These are phyloP conservation scores for Cercospora brassicicola DNA, from an alignment of 2,329 filamentous ascomycete genomes.

Conservation along the genomic window DNA sequence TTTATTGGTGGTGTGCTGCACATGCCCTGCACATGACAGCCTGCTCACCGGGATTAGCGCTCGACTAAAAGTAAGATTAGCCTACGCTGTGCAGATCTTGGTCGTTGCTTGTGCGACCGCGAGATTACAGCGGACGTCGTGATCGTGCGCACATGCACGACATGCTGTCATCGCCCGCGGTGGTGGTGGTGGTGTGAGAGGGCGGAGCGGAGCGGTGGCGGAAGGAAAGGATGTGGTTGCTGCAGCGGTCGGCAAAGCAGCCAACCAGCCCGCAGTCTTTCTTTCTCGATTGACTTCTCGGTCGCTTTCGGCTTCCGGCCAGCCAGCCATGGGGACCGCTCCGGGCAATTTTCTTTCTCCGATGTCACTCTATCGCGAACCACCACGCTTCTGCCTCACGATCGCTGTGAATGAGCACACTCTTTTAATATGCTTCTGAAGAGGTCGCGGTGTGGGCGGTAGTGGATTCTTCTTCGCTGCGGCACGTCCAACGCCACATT, in stretches of 20 bases:
- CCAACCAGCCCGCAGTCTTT: not conserved
- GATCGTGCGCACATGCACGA: not conserved
- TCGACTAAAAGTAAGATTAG: constrained; percentile 9
- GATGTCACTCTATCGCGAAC: constrained; percentile 1
- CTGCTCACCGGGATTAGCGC: constrained; percentile 8
- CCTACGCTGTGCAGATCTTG: constrained; percentile 13
- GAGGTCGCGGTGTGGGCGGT: not conserved
- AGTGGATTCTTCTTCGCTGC: not conserved
- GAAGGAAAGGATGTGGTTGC: not conserved
- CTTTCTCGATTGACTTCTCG: not conserved
- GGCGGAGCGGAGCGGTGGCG: not conserved
- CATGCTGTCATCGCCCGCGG: not conserved
- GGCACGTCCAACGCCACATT: not conserved
- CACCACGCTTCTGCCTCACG: not conserved
- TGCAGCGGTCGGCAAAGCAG: not conserved
- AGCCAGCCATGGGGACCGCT: not conserved
- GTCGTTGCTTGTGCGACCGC: constrained; percentile 5
- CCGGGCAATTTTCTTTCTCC: constrained; percentile 3
- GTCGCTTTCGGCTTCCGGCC: not conserved
- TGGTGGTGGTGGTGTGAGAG: not conserved
- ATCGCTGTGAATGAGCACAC: not conserved
- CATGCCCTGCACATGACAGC: constrained; percentile 14
- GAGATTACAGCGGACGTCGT: constrained; percentile 7
- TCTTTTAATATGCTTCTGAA: not conserved
- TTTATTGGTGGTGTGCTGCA: constrained; percentile 14